Evolutionary conservation across 306 rosid genomes (phyloP), one percentile per base, ranked within the genome.

Genomic region (Delonix regia): DNA sequence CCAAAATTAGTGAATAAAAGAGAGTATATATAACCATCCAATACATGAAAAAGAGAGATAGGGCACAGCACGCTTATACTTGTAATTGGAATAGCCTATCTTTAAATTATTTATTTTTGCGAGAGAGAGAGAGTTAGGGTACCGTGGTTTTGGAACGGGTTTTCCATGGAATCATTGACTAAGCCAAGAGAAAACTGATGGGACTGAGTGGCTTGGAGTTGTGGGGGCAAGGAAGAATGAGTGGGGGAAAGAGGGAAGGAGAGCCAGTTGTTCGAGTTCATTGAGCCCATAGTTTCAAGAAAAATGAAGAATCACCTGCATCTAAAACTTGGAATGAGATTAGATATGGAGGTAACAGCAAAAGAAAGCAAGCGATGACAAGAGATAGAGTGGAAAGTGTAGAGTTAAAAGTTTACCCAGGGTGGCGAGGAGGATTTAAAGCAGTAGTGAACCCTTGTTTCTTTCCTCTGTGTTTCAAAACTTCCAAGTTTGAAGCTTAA

Each of bases 221-320:
- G 90, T 39, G 93, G 22, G 9, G 97, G 92, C 55, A 90, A 68
- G 2, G 99, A 87, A 80, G 99, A 85, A 76, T 89, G 89, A 73
- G 93, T 81, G 10, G 98, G 98, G 30, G 97, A 91, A 70, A 92
- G 93, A 56, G 99, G 99, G 82, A 91, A 95, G 1, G 99, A 93
- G 51, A 95, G 97, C 98, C 99, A 95, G 90, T 93, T 95, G 87
- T 95, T 95, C 82, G 95, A 80, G 76, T 95, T 92, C 94, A 89
- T 89, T 62, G 96, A 88, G 68, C 89, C 86, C 88, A 76, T 82
- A 33, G 34, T 30, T 62, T 79, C 69, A 72, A 12, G 14, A 64
- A 9, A 69, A 81, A 85, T 75, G 77, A 81, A 79, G 74, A 48
- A 72, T 42, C 69, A 53, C 88, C 95, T 88, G 88, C 76, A 68